A percentile compares a stretch with the other conserved stretches of the same genome.
Evolutionary conservation across 1,284 basidiomycete genomes (phyloP).

Genomic region (Apiotrichum gracile): DNA sequence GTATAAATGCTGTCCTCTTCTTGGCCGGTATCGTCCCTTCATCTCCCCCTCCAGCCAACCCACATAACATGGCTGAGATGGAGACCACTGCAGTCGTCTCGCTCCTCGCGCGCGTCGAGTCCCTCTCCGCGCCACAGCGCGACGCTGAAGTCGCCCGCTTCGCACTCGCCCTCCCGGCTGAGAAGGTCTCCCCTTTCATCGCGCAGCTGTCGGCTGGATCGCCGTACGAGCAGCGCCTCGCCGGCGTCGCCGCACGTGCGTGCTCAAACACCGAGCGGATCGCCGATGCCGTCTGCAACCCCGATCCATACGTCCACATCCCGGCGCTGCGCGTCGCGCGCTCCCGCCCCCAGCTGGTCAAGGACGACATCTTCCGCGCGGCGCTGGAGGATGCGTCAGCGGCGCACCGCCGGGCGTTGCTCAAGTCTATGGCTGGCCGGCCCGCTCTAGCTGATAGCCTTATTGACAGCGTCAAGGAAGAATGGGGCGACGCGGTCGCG

Average conservation of each 20-base stretch:
- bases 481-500: neutral
- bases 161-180: neutral
- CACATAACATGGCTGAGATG: neutral
- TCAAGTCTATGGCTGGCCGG: neutral
- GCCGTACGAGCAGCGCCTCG: neutral
- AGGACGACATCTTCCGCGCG: neutral
- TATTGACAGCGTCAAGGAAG: neutral
- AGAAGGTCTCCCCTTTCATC: neutral
- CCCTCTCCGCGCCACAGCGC: neutral
- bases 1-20: neutral
- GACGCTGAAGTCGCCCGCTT: neutral
- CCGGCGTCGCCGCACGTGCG: neutral
- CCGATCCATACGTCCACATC: neutral
- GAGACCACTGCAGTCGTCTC: neutral
- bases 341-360: neutral
- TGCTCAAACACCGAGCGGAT: neutral
- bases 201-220: neutral
- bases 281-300: neutral
- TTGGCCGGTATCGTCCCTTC: too few relatives aligned
- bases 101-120: neutral
- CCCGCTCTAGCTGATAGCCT: neutral
- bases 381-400: neutral
- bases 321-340: neutral
- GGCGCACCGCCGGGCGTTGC: neutral
- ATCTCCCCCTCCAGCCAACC: neutral